Evolutionary conservation across 169 alveolate genomes (phyloP).

Genomic region (Toxoplasma gondii): DNA sequence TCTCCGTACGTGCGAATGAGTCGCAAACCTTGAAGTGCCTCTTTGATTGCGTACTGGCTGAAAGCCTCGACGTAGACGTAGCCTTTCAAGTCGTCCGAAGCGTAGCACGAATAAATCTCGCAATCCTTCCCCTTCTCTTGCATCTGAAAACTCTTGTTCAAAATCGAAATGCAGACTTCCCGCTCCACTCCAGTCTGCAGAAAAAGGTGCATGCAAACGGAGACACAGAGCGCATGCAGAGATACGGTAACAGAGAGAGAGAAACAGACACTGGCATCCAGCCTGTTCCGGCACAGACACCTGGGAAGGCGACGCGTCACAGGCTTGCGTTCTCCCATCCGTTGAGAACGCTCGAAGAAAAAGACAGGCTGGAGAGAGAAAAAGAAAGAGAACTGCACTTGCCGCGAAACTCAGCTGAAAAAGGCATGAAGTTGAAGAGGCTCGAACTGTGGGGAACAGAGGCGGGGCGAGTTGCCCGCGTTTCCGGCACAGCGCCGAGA

Average conservation of each 20-base stretch:
- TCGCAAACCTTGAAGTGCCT: constrained; percentile 56
- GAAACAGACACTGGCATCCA: background rate
- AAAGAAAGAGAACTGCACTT: no score
- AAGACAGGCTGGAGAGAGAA: no score
- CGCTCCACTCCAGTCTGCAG: constrained; percentile 48
- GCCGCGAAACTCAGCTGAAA: no score
- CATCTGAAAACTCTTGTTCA: constrained; percentile 43
- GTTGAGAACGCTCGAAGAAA: no score
- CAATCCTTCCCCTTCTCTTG: constrained; percentile 20
- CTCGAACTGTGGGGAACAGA: no score
- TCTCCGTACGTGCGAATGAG: constrained; percentile 30
- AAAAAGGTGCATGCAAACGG: background rate
- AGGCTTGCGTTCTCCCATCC: no score
- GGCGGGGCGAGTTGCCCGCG: no score
- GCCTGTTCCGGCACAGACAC: background rate
- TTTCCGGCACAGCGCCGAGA: no score
- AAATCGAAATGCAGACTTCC: constrained; percentile 35
- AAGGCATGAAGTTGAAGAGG: no score
- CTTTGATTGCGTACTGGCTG: constrained; percentile 56
- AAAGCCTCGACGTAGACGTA: constrained; percentile 48
- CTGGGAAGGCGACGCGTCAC: no score
- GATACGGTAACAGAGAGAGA: background rate
- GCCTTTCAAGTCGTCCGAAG: constrained; percentile 48
- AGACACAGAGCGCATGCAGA: background rate
- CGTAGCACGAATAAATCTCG: constrained; percentile 46